phyloP scores from a whole-genome alignment of 2,329 filamentous ascomycete genomes.

The Beauveria rudraprayagi region DNA sequence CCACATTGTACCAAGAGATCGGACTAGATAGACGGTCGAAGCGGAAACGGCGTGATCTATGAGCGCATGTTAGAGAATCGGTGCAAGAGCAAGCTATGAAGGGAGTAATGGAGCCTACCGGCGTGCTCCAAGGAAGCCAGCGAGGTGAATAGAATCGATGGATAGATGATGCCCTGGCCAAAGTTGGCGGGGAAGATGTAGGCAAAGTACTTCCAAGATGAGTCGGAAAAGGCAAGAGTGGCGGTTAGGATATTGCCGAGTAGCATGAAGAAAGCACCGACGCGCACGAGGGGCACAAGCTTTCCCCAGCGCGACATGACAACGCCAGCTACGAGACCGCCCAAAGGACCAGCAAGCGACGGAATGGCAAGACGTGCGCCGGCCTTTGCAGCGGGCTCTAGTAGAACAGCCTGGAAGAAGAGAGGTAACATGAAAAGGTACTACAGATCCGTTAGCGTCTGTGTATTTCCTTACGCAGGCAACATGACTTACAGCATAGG shows the following conservation, averaged over 20 bases:
- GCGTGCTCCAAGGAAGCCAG: constrained; percentile 54
- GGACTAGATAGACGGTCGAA: constrained; percentile 55
- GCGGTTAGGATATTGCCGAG: constrained; percentile 45
- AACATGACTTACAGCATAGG: constrained; percentile 47
- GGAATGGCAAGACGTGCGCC: constrained; percentile 57
- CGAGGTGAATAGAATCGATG: constrained; percentile 51
- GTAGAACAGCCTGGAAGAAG: constrained; percentile 60
- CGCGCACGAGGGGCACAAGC: constrained; percentile 42
- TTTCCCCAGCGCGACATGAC: constrained; percentile 50
- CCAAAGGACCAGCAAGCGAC: constrained; percentile 50
- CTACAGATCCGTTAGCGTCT: constrained; percentile 19
- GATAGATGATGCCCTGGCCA: constrained; percentile 53
- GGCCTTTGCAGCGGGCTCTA: constrained; percentile 55
- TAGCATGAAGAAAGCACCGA: constrained; percentile 43
- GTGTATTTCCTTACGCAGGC: no score
- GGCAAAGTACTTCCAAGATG: constrained; percentile 45
- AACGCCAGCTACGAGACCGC: constrained; percentile 47
- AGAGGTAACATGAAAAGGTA: constrained; percentile 63
- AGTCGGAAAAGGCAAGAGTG: constrained; percentile 40
- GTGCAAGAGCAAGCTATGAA: not conserved
- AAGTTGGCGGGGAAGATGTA: constrained; percentile 51
- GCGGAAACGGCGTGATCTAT: constrained; percentile 55
- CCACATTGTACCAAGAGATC: constrained; percentile 56
- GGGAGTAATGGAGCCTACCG: constrained; percentile 30
- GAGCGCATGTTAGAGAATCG: not conserved